Base-by-base conservation (phyloP, 768 basidiomycete genomes). In the Termitomyces sp. region DNA sequence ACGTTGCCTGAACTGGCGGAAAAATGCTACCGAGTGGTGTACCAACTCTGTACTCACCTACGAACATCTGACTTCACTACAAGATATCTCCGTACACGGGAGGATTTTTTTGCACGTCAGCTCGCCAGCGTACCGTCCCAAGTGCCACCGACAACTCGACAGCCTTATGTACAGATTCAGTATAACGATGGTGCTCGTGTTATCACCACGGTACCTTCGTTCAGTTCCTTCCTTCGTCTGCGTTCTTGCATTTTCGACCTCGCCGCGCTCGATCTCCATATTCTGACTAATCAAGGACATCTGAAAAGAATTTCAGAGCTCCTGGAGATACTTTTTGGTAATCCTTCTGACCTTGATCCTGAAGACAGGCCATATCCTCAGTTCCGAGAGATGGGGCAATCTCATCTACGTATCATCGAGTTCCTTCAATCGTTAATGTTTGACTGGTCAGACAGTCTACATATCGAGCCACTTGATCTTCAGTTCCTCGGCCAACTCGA, bases 91-190 rank as follows among this genome's bases (percentile, higher is more conserved):
- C 87, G 92, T 40, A 92, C 91, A 2, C 81, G 88, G 9, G 91
- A 96, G 71, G 88, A 95, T 68, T 98, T 95, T 76, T 94, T 95
- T 68, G 85, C 86, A 3, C 83, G 91, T 2, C 95, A 97, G 69
- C 81, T 96, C n/a, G 82, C 86, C 6, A 84, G 80, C 11, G 80
- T 96, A 34, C 91, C 94, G 1, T 83, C 87, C 32, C 79, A 81
- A 60, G 81, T 83, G 0, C 87, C 91, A 0, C 72, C 80, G 32
- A 75, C 76, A 7, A 60, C 76, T 0, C 77, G 78, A 42, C 81
- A 83, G 5, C 81, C 85, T 0, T 78, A 75, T 57, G 79, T 89
- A 32, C 83, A 87, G 53, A 82, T 91, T 10, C 70, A 83, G 40
- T 94, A 92, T 69, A 76, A 74, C 32, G 92, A 96, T 65, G 90